These are phyloP conservation scores for Tympanopsis confertula DNA, from an alignment of 2,329 filamentous ascomycete genomes.

Conservation along the genomic window DNA sequence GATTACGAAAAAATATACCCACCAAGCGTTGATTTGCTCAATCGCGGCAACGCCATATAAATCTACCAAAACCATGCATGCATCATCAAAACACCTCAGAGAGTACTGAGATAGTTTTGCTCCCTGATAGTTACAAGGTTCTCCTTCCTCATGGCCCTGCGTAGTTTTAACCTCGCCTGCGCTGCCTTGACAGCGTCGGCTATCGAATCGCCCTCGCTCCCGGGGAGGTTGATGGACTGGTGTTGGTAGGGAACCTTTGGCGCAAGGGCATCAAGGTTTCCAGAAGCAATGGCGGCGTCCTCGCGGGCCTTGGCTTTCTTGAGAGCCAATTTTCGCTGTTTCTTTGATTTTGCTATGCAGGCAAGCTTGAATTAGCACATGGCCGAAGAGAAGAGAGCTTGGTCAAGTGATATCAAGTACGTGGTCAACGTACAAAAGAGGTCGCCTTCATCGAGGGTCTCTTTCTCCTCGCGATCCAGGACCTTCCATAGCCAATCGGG, in stretches of 20 bases:
- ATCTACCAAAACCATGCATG: no score
- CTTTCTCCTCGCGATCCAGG: slow-evolving; percentile 48
- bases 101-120: slow-evolving; percentile 61
- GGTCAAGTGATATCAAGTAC: background rate
- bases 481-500: slow-evolving; percentile 71
- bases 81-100: background rate
- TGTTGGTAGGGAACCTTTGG: slow-evolving; percentile 66
- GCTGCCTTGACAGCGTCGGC: slow-evolving; percentile 33
- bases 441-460: slow-evolving; percentile 47
- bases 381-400: background rate
- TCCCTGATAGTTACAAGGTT: slow-evolving; percentile 72
- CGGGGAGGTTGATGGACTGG: slow-evolving; percentile 65
- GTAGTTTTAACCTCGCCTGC: slow-evolving; percentile 48
- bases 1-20: no score
- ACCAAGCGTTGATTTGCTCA: no score
- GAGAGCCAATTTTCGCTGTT: slow-evolving; percentile 61
- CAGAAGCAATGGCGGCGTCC: slow-evolving; percentile 47
- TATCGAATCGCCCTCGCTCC: slow-evolving; percentile 22
- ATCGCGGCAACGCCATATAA: no score
- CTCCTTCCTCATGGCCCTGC: slow-evolving; percentile 62
- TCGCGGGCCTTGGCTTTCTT: slow-evolving; percentile 48
- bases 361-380: slow-evolving; percentile 1
- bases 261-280: slow-evolving; percentile 52
- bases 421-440: slow-evolving; percentile 58
- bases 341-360: slow-evolving; percentile 66